These are phyloP conservation scores for Leersia perrieri DNA, from an alignment of 176 grass and related monocot species.

Conservation along the genomic window DNA sequence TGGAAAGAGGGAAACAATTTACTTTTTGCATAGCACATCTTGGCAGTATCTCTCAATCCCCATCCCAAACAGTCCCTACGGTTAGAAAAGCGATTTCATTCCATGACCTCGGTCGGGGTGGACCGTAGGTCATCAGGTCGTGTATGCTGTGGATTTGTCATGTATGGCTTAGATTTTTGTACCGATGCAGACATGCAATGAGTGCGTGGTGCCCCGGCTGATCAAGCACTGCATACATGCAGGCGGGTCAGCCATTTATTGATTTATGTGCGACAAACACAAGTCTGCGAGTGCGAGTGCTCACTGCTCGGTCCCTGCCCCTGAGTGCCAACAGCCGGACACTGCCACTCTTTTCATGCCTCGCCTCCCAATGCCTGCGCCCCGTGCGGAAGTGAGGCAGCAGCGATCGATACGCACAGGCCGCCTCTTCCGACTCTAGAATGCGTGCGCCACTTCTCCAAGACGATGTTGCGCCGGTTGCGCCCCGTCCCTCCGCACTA, in stretches of 20 bases:
- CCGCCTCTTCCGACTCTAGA: background rate
- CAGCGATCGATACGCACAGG: background rate
- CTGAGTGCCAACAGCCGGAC: background rate
- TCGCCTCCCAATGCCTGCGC: background rate
- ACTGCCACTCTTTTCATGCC: conserved; percentile 9
- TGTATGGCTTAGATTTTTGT: background rate
- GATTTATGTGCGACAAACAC: background rate
- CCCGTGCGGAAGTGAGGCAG: background rate
- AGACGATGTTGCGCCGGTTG: background rate
- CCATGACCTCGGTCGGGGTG: background rate
- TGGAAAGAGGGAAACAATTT: no score
- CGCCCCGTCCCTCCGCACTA: background rate
- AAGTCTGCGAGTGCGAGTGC: background rate
- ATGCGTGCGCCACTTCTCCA: background rate
- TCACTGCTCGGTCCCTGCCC: background rate
- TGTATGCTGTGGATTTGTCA: background rate
- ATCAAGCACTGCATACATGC: background rate
- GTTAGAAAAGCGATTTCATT: background rate
- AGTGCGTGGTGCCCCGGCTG: background rate
- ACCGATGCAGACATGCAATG: background rate
- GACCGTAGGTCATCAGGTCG: background rate
- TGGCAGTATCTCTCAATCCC: background rate
- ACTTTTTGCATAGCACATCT: background rate
- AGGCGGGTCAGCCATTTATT: background rate
- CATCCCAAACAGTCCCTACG: background rate